Evolutionary conservation across 2,329 filamentous ascomycete species (phyloP).

Genomic region (Gremmenia infestans): DNA sequence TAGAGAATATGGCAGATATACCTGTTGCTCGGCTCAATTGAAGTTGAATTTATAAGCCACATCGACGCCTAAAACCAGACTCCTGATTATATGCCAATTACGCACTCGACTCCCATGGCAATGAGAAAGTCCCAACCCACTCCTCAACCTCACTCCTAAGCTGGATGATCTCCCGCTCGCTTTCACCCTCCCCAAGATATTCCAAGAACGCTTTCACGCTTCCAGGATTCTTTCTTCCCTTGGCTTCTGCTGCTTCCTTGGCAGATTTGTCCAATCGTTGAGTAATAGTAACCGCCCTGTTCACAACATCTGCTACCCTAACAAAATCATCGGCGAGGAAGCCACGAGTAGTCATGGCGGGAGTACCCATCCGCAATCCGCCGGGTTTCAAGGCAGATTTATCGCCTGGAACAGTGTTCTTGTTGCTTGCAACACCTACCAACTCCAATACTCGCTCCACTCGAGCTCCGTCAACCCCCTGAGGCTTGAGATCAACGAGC

Average conservation of each 20-base stretch:
- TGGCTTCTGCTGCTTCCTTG: conserved; percentile 62
- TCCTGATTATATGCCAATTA: neutral
- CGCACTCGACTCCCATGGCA: conserved; percentile 54
- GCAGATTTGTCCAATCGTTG: conserved; percentile 70
- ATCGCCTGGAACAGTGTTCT: conserved; percentile 97
- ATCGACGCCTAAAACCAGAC: neutral
- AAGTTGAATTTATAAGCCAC: conserved; percentile 1
- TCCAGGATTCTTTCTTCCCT: conserved; percentile 59
- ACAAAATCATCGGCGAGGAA: conserved; percentile 85
- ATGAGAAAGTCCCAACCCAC: conserved; percentile 69
- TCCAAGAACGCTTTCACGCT: conserved; percentile 65
- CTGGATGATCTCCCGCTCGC: conserved; percentile 66
- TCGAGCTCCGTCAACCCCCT: conserved; percentile 80
- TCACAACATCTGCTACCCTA: conserved; percentile 79
- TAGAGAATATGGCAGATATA: too few species aligned
- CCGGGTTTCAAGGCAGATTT: conserved; percentile 89
- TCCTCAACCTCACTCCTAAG: conserved; percentile 70
- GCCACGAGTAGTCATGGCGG: conserved; percentile 96
- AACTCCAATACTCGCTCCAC: conserved; percentile 88
- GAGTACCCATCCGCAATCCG: conserved; percentile 88
- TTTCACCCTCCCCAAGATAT: conserved; percentile 62
- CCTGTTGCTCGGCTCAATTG: neutral
- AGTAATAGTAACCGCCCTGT: conserved; percentile 75
- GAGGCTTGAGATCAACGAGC: conserved; percentile 83
- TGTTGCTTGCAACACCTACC: conserved; percentile 95